Base-by-base conservation (phyloP, 169 alveolate species). In the Plasmodium adleri region DNA sequence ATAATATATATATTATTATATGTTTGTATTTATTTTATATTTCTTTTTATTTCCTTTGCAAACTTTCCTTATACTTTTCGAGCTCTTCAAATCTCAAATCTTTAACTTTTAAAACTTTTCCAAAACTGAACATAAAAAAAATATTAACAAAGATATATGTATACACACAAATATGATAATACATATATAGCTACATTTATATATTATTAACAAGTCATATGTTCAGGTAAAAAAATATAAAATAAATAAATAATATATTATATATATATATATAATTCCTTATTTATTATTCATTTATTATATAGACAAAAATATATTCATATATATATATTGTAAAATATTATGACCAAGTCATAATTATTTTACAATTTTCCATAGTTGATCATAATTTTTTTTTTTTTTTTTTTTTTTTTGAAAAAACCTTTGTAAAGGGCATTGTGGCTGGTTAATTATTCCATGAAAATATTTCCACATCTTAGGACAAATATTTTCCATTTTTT, bases 391-490 rank as follows among this genome's bases (percentile, higher is more conserved):
- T 12, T 58, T 56, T 28, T 49, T 17, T 58, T 24, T 7, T 66
- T 74, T 24, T 52, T 56, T 75, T 43, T 75, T 63, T 50, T 28
- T 54, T 59, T 59, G 28, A 59, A 20, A 15, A 26, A 24, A 75
- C 88, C 88, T 75, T 56, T 75, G 88, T 56, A 75, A 24, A 56
- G 88, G 88, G 45, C 88, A 75, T 56, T 56, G 88, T 50, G 88
- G 88, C 68, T 75, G 88, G 54, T 62, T 60, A 68, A 68, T 75
- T 43, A 75, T 28, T 58, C 88, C 88, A 68, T 75, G 88, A 20
- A 75, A 75, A 67, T 75, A 68, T 43, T 68, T 75, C 88, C 88
- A 75, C 88, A 75, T 75, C 22, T 75, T 50, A 8, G 88, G 88
- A 50, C 88, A 75, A 15, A 56, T 56, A 52, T 75, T 58, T 63